These are phyloP conservation scores for Blastocystis sp. DNA, from an alignment of 352 stramenopile genomes.

Conservation along the genomic window DNA sequence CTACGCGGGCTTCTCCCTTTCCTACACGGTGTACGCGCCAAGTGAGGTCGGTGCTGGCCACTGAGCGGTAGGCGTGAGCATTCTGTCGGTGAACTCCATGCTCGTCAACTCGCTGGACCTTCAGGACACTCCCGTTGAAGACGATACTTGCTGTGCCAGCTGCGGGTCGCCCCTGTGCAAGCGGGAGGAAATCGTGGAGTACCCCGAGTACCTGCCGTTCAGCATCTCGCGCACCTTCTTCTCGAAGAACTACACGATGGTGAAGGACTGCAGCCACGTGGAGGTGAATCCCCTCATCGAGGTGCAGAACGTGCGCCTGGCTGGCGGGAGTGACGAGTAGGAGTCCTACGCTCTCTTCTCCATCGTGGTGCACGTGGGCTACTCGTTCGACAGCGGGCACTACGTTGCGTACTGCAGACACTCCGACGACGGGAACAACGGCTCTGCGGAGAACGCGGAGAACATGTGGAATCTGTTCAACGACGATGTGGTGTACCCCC, in stretches of 20 bases:
- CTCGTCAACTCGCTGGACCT: neutral
- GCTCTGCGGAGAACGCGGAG: neutral
- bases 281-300: slow-evolving; percentile 8
- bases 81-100: slow-evolving; percentile 16
- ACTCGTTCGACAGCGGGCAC: slow-evolving; percentile 52
- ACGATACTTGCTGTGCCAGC: neutral
- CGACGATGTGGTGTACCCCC: slow-evolving; percentile 20
- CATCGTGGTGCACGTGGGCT: slow-evolving; percentile 54
- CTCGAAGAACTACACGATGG: neutral
- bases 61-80: neutral
- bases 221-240: slow-evolving; percentile 50
- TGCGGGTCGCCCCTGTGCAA: neutral
- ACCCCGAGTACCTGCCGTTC: slow-evolving; percentile 18
- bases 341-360: slow-evolving; percentile 27
- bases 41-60: neutral
- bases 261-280: slow-evolving; percentile 37
- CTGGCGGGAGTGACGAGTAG: neutral
- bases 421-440: slow-evolving; percentile 42
- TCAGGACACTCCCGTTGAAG: neutral
- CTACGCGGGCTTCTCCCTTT: neutral
- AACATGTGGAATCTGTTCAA: slow-evolving; percentile 61
- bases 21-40: slow-evolving; percentile 24
- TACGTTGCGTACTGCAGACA: slow-evolving; percentile 52
- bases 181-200: neutral
- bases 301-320: neutral